Percentiles rank a stretch among this genome's conserved stretches.
Conservation (phyloP, 2,329 filamentous ascomycete species). For the Bimuria novae-zelandiae region DNA sequence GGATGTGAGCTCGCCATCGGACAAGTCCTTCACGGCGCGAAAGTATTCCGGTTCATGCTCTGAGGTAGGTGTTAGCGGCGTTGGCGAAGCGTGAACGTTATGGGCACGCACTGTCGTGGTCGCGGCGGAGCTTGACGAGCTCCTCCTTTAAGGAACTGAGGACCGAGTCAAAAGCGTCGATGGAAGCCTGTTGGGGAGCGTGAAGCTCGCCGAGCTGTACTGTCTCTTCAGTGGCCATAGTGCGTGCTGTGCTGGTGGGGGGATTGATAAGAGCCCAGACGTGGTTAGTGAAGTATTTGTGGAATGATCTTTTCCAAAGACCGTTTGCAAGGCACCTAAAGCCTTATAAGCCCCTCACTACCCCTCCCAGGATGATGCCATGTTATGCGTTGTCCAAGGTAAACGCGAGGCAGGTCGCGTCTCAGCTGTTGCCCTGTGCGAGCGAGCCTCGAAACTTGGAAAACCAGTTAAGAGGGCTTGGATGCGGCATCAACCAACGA, state of each 20-base stretch:
- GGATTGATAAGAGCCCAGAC: too few species aligned
- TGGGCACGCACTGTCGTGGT: constrained; percentile 41
- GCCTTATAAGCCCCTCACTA: constrained; percentile 18
- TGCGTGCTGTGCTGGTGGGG: constrained; percentile 3
- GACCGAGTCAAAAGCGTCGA: constrained; percentile 39
- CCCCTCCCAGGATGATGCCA: constrained; percentile 22
- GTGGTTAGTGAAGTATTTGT: background rate
- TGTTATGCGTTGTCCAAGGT: constrained; percentile 12
- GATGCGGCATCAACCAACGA: background rate
- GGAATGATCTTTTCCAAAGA: background rate
- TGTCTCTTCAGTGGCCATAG: constrained; percentile 45
- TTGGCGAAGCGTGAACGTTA: background rate
- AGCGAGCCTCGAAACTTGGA: constrained; percentile 17
- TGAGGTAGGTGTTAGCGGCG: constrained; percentile 9
- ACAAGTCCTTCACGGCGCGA: constrained; percentile 44
- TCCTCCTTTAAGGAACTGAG: constrained; percentile 38
- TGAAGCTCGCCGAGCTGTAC: constrained; percentile 40
- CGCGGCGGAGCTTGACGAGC: constrained; percentile 40
- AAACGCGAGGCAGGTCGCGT: constrained; percentile 16
- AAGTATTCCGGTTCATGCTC: constrained; percentile 47
- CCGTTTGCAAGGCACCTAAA: background rate
- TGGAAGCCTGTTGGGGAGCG: constrained; percentile 40
- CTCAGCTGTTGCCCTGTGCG: constrained; percentile 16
- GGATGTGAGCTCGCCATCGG: constrained; percentile 42
- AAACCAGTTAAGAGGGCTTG: background rate